Conservation (phyloP, 1,284 basidiomycete genomes). For the Wallemia mellicola region DNA sequence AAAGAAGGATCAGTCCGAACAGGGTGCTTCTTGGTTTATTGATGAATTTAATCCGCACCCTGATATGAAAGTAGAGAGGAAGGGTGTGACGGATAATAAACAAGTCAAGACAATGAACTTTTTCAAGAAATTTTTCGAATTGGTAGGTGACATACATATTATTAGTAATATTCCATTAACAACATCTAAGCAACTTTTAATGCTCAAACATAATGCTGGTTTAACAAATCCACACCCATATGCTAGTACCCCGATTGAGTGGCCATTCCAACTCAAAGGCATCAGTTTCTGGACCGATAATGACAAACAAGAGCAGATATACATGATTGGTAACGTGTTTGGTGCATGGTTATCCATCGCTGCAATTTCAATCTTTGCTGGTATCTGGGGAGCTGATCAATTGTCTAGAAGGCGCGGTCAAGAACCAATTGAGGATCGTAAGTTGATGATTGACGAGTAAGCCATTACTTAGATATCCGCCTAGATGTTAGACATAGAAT, state of each 20-base stretch:
- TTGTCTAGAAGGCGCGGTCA: slow-evolving; percentile 57
- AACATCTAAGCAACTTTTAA: slow-evolving; percentile 35
- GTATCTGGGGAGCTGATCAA: slow-evolving; percentile 63
- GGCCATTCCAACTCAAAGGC: slow-evolving; percentile 67
- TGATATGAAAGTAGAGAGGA: not conserved
- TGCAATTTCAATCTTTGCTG: slow-evolving; percentile 56
- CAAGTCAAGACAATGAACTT: slow-evolving; percentile 19
- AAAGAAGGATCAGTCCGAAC: slow-evolving; percentile 68
- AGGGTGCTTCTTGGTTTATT: slow-evolving; percentile 58
- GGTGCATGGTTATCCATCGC: slow-evolving; percentile 78
- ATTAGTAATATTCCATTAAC: not conserved
- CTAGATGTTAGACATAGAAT: slow-evolving; percentile 72
- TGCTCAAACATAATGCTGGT: slow-evolving; percentile 95
- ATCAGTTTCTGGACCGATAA: slow-evolving; percentile 99
- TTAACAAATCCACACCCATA: slow-evolving; percentile 80
- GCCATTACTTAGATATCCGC: no score
- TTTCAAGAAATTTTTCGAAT: slow-evolving; percentile 62
- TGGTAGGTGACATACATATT: slow-evolving; percentile 13
- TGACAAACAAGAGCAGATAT: slow-evolving; percentile 46
- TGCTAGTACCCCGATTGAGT: slow-evolving; percentile 64
- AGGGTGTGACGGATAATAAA: slow-evolving; percentile 3
- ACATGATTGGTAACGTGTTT: slow-evolving; percentile 75
- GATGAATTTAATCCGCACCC: slow-evolving; percentile 29
- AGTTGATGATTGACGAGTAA: slow-evolving; percentile 11
- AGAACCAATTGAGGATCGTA: slow-evolving; percentile 57